Evolutionary conservation across 306 rosid genomes (phyloP), one percentile per base, ranked within the genome.

Genomic region (Mucuna pruriens): DNA sequence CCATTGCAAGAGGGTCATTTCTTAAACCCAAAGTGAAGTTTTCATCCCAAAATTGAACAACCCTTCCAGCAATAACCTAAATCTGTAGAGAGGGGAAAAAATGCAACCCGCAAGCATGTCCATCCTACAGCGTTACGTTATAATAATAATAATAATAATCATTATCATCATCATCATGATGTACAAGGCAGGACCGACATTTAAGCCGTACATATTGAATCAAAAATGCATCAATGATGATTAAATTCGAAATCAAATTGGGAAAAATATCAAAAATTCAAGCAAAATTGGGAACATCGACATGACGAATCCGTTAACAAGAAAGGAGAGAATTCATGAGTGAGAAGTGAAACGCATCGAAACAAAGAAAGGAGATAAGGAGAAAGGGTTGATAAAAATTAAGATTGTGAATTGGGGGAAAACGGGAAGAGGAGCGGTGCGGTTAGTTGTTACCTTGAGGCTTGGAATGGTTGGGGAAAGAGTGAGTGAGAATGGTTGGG

Each of bases 401-500:
- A 8, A 45, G 65, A 68, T 22, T 2, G 52, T 33, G 4, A 17
- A 23, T 70, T 58, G 9, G 49, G 39, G 0, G 1, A 63, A 52
- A 78, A 68, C 23, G 36, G 12, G 16, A 44, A 65, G 66, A 48
- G 44, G 67, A 79, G 26, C 23, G 54, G 42, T 33, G 64, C 31
- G 5, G 0, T 12, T 4, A 38, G 52, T 26, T 19, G 7, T 48
- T 75, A 85, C 88, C 86, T 62, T 63, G 54, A 72, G 75, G 33
- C 71, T 72, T 17, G 29, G 71, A 81, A 58, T 36, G 83, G 57
- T 61, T 63, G 42, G 23, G 58, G 63, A 23, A 49, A 61, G 54
- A 23, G 71, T 29, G 68, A n/a, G n/a, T n/a, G n/a, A n/a, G 71
- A 81, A 58, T 36, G 83, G 57, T 61, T 63, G 42, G 23, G 58